phyloP scores from a whole-genome alignment of 2,329 filamentous ascomycete species.

The Penicillium corylophilum region DNA sequence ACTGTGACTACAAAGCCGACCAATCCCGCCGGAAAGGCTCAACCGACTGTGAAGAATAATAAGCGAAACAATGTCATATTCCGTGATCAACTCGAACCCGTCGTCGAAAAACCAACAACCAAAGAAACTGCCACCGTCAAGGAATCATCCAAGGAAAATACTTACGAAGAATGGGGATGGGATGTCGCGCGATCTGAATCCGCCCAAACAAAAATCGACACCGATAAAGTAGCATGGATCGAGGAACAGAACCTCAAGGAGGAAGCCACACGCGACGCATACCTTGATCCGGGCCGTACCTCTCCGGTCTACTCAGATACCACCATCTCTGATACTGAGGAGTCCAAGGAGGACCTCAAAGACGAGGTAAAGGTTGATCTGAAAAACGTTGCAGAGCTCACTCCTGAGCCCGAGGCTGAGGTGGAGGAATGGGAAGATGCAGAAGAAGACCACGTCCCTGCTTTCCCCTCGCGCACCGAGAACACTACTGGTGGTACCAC shows the following conservation, averaged over 20 bases:
- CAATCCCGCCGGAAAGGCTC: constrained; percentile 34
- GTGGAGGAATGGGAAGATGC: constrained; percentile 77
- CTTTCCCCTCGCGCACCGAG: constrained; percentile 72
- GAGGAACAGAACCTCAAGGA: background rate
- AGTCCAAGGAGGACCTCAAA: constrained; percentile 6
- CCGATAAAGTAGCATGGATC: background rate
- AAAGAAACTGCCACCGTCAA: constrained; percentile 27
- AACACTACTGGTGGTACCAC: constrained; percentile 67
- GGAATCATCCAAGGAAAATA: background rate
- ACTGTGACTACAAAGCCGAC: constrained; percentile 34
- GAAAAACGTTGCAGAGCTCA: constrained; percentile 8
- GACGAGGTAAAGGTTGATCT: background rate
- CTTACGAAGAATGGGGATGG: background rate
- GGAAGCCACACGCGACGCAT: background rate
- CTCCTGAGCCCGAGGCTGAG: constrained; percentile 54
- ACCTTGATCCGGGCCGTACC: background rate
- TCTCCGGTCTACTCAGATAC: constrained; percentile 13
- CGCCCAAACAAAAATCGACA: background rate
- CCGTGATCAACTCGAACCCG: constrained; percentile 48
- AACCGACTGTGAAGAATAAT: constrained; percentile 33
- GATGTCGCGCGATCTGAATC: background rate
- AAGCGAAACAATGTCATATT: constrained; percentile 58
- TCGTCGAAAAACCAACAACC: constrained; percentile 33
- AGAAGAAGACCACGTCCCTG: constrained; percentile 71
- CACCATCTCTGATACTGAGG: constrained; percentile 14